Evolutionary conservation across 306 rosid species (phyloP).

Genomic region (Vigna nakashimae): DNA sequence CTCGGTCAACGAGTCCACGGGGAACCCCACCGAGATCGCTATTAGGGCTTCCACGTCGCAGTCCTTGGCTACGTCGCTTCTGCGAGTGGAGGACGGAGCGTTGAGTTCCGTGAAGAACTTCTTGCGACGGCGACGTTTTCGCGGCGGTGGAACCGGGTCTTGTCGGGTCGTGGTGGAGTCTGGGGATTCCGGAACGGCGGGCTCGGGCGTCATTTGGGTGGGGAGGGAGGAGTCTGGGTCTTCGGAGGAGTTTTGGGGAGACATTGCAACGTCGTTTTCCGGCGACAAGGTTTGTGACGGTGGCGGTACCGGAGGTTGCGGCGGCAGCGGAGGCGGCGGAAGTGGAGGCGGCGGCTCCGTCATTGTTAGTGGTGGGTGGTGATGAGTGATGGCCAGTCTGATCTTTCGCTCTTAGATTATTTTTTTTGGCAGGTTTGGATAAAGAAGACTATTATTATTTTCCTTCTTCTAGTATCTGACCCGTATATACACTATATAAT

Average conservation of each 20-base stretch:
- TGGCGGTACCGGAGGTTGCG: neutral
- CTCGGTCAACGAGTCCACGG: slow-evolving; percentile 85
- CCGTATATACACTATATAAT: neutral
- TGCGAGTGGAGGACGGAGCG: slow-evolving; percentile 63
- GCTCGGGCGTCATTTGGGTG: slow-evolving; percentile 50
- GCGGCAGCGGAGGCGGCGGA: neutral
- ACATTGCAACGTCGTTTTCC: slow-evolving; percentile 53
- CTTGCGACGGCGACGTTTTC: slow-evolving; percentile 88
- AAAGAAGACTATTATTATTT: neutral
- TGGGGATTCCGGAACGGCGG: slow-evolving; percentile 59
- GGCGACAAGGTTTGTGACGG: slow-evolving; percentile 49
- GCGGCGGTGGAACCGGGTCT: slow-evolving; percentile 40
- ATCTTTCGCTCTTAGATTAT: neutral
- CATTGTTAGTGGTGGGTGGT: neutral
- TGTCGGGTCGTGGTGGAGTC: slow-evolving; percentile 50
- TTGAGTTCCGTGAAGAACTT: slow-evolving; percentile 83
- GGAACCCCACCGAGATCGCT: slow-evolving; percentile 84
- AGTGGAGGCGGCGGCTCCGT: slow-evolving; percentile 17
- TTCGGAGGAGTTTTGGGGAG: slow-evolving; percentile 50
- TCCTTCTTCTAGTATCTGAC: neutral
- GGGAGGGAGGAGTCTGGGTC: slow-evolving; percentile 55
- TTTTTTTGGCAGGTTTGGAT: neutral
- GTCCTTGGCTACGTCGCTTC: slow-evolving; percentile 71
- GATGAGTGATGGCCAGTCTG: neutral
- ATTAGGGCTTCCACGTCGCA: slow-evolving; percentile 80